Conservation (phyloP, 225 moss, liverwort and hornwort species). For the Straminergon stramineum region DNA sequence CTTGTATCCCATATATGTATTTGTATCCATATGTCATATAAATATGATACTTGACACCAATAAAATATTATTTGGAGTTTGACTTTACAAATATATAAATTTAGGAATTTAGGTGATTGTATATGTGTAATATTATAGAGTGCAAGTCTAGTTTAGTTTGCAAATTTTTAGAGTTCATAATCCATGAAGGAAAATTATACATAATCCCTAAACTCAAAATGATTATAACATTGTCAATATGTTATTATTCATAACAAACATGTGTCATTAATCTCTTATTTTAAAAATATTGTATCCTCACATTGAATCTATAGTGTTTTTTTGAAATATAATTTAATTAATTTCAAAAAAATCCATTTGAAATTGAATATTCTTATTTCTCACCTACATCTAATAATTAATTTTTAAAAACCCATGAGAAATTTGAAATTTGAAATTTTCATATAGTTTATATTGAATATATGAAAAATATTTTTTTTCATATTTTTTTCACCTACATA, state of each 20-base stretch:
- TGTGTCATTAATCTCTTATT: neutral
- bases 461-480: too few species aligned
- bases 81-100: neutral
- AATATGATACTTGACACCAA: neutral
- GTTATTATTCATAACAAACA: neutral
- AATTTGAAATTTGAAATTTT: neutral
- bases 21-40: neutral
- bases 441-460: neutral
- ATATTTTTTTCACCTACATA: too few species aligned
- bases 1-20: accelerated
- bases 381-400: too few species aligned
- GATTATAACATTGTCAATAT: neutral
- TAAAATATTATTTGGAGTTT: neutral
- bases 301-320: neutral
- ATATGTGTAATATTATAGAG: neutral
- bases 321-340: neutral
- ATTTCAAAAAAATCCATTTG: too few species aligned
- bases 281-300: too few species aligned
- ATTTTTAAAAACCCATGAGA: neutral
- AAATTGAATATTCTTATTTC: too few species aligned
- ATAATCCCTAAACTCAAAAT: neutral
- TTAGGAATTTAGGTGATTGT: neutral
- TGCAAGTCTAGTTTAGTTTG: neutral
- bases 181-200: neutral
- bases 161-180: neutral